Percentiles rank a stretch among this genome's conserved stretches.
Conservation (phyloP, 192 early-diverging fungal species). For the Coemansia sp. region DNA sequence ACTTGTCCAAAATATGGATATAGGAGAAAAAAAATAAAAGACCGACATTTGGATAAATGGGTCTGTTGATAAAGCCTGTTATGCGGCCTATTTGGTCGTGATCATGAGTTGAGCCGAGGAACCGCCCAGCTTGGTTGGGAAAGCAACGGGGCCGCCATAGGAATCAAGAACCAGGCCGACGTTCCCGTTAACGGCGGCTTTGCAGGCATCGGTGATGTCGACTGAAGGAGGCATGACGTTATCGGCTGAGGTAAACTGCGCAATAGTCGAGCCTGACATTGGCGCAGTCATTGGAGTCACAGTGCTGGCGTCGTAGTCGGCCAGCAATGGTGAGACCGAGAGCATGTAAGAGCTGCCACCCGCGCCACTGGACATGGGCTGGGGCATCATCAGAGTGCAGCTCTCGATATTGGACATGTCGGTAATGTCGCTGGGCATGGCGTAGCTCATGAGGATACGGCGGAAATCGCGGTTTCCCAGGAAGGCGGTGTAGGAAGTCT, state of each 20-base stretch:
- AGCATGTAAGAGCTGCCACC: conserved; percentile 15
- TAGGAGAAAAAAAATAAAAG: neutral
- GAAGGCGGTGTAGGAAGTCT: conserved; percentile 19
- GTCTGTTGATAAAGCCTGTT: neutral
- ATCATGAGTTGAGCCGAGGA: conserved; percentile 20
- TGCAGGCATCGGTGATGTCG: conserved; percentile 24
- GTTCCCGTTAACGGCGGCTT: conserved; percentile 7
- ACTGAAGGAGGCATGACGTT: conserved; percentile 6
- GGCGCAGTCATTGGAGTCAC: conserved; percentile 25
- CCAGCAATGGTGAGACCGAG: neutral
- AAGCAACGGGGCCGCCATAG: conserved; percentile 4
- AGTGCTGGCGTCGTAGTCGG: conserved; percentile 11
- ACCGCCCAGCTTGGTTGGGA: conserved; percentile 25
- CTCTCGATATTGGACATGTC: conserved; percentile 8
- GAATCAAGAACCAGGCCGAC: conserved; percentile 18
- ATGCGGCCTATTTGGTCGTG: conserved; percentile 1
- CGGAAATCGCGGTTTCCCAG: conserved; percentile 26
- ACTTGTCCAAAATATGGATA: neutral
- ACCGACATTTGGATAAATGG: neutral
- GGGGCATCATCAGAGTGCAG: conserved; percentile 18
- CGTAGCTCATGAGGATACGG: conserved; percentile 35
- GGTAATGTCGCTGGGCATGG: conserved; percentile 1
- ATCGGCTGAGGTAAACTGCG: conserved; percentile 10
- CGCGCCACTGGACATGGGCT: neutral
- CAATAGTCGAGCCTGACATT: neutral